These are phyloP conservation scores for Fusarium sp. DNA, from an alignment of 2,329 filamentous ascomycete species.

Conservation along the genomic window DNA sequence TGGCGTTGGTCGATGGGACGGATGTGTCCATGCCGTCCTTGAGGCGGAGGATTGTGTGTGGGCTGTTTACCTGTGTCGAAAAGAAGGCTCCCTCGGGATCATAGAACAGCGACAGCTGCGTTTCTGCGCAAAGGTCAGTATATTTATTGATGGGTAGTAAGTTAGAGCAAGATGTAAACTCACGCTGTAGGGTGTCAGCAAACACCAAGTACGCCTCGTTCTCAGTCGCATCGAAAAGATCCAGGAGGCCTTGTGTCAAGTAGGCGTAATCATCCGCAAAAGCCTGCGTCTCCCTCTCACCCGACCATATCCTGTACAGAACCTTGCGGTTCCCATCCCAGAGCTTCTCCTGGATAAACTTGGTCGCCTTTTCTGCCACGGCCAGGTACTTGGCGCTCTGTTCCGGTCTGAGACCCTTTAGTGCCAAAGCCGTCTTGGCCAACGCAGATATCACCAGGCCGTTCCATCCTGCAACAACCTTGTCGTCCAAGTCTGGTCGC, in stretches of 20 bases:
- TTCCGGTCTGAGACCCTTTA: constrained; percentile 70
- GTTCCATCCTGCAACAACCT: constrained; percentile 89
- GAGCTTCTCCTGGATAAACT: constrained; percentile 79
- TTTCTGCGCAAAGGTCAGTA: constrained; percentile 60
- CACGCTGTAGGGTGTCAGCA: constrained; percentile 83
- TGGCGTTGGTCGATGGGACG: constrained; percentile 89
- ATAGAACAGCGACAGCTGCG: constrained; percentile 82
- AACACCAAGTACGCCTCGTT: constrained; percentile 82
- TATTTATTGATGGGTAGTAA: too few relatives aligned
- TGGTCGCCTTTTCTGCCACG: constrained; percentile 75
- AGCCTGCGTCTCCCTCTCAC: constrained; percentile 72
- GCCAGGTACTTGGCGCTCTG: constrained; percentile 71
- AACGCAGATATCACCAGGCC: constrained; percentile 87
- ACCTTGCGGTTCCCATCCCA: constrained; percentile 74
- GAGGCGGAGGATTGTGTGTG: constrained; percentile 83
- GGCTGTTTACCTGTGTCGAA: constrained; percentile 71
- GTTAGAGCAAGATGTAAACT: constrained; percentile 36
- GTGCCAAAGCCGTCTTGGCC: constrained; percentile 77
- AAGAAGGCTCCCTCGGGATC: constrained; percentile 80
- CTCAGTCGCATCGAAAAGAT: constrained; percentile 86
- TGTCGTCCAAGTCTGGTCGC: constrained; percentile 85
- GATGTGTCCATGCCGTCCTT: constrained; percentile 97
- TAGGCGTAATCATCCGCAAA: constrained; percentile 98
- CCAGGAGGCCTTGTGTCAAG: constrained; percentile 82
- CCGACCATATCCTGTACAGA: constrained; percentile 81